These are phyloP conservation scores for Diatrype stigma DNA, from an alignment of 2,329 filamentous ascomycete species.

Conservation along the genomic window DNA sequence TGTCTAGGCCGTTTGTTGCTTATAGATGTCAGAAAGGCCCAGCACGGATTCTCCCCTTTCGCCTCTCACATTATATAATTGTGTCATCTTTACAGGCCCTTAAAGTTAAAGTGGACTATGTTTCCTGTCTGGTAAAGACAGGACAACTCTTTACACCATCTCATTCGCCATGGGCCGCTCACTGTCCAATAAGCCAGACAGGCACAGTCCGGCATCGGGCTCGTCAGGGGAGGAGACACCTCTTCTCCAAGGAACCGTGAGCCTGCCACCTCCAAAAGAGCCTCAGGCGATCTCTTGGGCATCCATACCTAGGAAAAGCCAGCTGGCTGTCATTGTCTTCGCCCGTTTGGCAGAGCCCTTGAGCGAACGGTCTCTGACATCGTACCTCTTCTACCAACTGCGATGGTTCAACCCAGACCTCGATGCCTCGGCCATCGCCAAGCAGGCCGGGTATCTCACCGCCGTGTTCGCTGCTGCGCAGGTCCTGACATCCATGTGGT, in stretches of 20 bases:
- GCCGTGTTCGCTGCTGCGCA: conserved; percentile 75
- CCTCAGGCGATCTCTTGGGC: background rate
- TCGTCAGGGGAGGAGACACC: background rate
- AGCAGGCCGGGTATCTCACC: conserved; percentile 71
- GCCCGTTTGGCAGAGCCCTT: background rate
- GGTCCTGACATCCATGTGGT: conserved; percentile 73
- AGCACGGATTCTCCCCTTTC: background rate
- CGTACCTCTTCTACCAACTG: conserved; percentile 81
- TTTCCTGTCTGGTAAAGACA: background rate
- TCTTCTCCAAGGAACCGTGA: background rate
- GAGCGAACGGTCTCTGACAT: conserved; percentile 18
- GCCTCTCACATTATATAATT: background rate
- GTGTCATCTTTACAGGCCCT: background rate
- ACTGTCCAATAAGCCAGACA: background rate
- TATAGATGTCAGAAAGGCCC: background rate
- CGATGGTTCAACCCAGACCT: conserved; percentile 59
- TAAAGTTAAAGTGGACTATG: background rate
- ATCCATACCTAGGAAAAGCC: background rate
- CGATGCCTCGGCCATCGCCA: conserved; percentile 59
- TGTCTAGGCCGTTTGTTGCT: background rate
- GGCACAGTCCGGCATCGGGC: background rate
- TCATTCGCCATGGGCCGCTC: background rate
- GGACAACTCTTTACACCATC: background rate
- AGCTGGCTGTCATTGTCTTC: background rate
- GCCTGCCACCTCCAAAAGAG: background rate